These are phyloP conservation scores for Beta vulgaris DNA, from an alignment of 148 eudicot genomes.

Conservation along the genomic window DNA sequence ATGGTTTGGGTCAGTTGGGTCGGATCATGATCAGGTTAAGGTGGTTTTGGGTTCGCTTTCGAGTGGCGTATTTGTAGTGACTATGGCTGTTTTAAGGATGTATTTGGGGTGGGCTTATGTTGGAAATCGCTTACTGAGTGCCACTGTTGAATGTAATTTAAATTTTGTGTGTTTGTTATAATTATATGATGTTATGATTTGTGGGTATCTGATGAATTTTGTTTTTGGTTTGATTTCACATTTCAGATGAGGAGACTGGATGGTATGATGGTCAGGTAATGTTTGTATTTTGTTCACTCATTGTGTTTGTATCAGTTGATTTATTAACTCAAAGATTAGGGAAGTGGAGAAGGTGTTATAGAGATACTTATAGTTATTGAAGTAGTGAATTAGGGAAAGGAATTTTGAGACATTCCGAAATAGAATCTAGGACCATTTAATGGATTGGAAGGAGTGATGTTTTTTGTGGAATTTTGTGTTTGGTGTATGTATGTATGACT, in stretches of 20 bases:
- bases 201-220: slow-evolving; percentile 7
- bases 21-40: slow-evolving; percentile 52
- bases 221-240: slow-evolving; percentile 33
- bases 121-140: slow-evolving; percentile 92
- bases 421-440: background rate
- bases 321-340: background rate
- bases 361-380: background rate
- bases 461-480: background rate
- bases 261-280: slow-evolving; percentile 99
- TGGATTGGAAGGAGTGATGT: background rate
- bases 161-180: background rate
- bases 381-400: background rate
- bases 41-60: slow-evolving; percentile 51
- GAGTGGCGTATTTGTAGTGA: slow-evolving; percentile 59
- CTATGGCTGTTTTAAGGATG: slow-evolving; percentile 85
- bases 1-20: slow-evolving; percentile 66
- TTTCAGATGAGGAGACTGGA: slow-evolving; percentile 95
- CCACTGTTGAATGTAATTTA: slow-evolving; percentile 81
- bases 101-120: slow-evolving; percentile 98
- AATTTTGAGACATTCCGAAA: background rate
- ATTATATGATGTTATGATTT: background rate
- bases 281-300: background rate
- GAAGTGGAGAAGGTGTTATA: background rate
- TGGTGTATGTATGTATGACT: background rate
- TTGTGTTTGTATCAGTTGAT: background rate